These are phyloP conservation scores for Candida sp. DNA, from an alignment of 1,139 yeast genomes.

Conservation along the genomic window DNA sequence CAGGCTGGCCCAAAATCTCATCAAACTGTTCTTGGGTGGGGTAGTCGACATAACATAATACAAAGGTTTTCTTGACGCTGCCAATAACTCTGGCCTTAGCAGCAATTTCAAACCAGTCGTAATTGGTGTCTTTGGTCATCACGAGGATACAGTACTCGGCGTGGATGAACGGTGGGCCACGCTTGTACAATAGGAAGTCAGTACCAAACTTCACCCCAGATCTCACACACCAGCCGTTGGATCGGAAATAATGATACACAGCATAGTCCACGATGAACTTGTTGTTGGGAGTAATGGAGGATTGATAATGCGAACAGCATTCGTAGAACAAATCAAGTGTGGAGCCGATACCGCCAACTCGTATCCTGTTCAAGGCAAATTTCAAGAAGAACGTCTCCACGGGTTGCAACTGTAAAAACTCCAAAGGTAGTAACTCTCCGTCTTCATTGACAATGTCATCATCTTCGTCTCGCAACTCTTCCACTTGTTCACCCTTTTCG, in stretches of 20 bases:
- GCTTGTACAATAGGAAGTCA: slow-evolving; percentile 76
- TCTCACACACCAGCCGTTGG: slow-evolving; percentile 95
- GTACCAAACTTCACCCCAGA: slow-evolving; percentile 93
- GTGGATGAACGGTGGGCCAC: slow-evolving; percentile 96
- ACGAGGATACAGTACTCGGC: slow-evolving; percentile 82
- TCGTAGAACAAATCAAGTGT: slow-evolving; percentile 29
- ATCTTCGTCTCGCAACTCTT: slow-evolving; percentile 12
- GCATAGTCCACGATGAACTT: slow-evolving; percentile 60
- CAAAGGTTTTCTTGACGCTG: slow-evolving; percentile 81
- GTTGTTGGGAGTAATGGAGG: slow-evolving; percentile 28
- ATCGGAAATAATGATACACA: slow-evolving; percentile 85
- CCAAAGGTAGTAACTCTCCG: slow-evolving; percentile 47
- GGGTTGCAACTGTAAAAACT: slow-evolving; percentile 74
- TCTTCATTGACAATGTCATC: slow-evolving; percentile 35
- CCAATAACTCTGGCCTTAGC: slow-evolving; percentile 82
- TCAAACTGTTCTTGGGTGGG: slow-evolving; percentile 43
- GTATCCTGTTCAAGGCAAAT: slow-evolving; percentile 51
- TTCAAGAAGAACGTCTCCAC: slow-evolving; percentile 74
- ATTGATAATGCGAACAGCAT: slow-evolving; percentile 20
- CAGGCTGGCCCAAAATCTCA: slow-evolving; percentile 17
- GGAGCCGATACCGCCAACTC: slow-evolving; percentile 18
- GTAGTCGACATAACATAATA: slow-evolving; percentile 66
- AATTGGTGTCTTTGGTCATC: slow-evolving; percentile 38
- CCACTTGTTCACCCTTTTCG: slow-evolving; percentile 12
- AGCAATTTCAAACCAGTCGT: slow-evolving; percentile 66